Evolutionary conservation across 805 yeast genomes (phyloP), one percentile per base, ranked within the genome.

Genomic region (Wickerhamiella nectarea): DNA sequence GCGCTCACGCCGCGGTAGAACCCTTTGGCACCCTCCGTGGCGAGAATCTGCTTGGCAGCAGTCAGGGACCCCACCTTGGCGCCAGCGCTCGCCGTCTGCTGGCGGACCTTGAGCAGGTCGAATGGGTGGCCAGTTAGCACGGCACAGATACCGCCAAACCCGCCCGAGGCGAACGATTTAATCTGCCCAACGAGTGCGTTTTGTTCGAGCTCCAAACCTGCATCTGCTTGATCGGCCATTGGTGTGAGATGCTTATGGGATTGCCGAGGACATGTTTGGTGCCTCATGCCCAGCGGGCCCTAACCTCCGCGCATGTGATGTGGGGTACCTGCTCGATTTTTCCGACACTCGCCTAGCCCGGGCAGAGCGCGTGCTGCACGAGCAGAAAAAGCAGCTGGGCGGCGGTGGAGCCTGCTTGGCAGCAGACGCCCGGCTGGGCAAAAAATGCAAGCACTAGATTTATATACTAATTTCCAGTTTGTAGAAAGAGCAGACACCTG

Each of bases 101-200:
- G 74, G 48, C 95, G 71, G 12, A 89, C 98, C 60, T 89, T 89
- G 52, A 87, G 74, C 52, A 89, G 71, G 60, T 91, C 98, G 59
- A 89, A 89, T 1, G 98, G 98, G 60, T 89, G 97, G 24, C 97
- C 98, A 0, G 95, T 84, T 22, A 86, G 56, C 12, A 89, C 97
- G 2, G 97, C 95, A 62, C 94, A 87, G 19, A 89, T 67, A 56
- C 98, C 98, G 50, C 98, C 97, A 47, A 89, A 81, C 18, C 96
- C 98, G 35, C 98, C 98, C 6, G 95, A 78, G 6, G 76, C 78
- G 53, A 89, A 76, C 1, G 95, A 84, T 58, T 87, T 85, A 52
- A 80, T 66, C 65, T 89, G 93, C 46, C 84, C 94, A 28, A 77
- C 71, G 14, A 62, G 26, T 8, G 63, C 61, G 31, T 47, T 46